A percentile compares a stretch with the other conserved stretches of the same genome.
Evolutionary conservation across 2,329 filamentous ascomycete species (phyloP).

Genomic region (Neocatenulostroma microsporum): DNA sequence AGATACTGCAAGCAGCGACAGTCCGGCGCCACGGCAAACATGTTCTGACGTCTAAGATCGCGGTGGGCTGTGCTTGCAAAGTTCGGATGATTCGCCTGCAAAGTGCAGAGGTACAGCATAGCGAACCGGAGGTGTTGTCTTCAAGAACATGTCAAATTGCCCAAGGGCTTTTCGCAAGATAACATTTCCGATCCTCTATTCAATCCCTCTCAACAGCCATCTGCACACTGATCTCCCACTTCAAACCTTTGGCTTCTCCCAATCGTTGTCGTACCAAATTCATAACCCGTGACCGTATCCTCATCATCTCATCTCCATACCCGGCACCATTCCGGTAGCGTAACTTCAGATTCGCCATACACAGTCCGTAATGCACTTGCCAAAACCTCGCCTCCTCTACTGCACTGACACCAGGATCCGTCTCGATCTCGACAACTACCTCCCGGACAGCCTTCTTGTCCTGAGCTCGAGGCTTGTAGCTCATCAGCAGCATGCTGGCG

Average conservation of each 20-base stretch:
- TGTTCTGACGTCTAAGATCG: no score
- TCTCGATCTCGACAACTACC: conserved; percentile 74
- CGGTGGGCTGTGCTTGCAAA: no score
- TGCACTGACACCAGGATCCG: conserved; percentile 64
- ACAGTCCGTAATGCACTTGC: conserved; percentile 96
- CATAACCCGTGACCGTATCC: conserved; percentile 66
- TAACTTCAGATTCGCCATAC: conserved; percentile 88
- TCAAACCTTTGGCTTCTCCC: conserved; percentile 70
- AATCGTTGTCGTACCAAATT: conserved; percentile 76
- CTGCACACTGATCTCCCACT: conserved; percentile 91
- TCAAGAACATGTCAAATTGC: no score
- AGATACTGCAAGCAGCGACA: no score
- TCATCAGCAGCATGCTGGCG: conserved; percentile 94
- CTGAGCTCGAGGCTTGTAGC: conserved; percentile 51
- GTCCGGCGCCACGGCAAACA: no score
- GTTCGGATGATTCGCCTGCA: no score
- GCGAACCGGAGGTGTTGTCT: no score
- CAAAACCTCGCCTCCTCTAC: conserved; percentile 93
- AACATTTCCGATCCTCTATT: no score
- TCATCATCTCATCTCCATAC: conserved; percentile 59
- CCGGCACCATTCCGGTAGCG: conserved; percentile 54
- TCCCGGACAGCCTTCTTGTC: conserved; percentile 48
- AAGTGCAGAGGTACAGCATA: no score
- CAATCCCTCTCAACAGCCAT: conserved; percentile 13
- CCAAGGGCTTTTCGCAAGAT: no score